Base-by-base conservation (phyloP, 108 stramenopile genomes). In the Mediolabrus comicus region DNA sequence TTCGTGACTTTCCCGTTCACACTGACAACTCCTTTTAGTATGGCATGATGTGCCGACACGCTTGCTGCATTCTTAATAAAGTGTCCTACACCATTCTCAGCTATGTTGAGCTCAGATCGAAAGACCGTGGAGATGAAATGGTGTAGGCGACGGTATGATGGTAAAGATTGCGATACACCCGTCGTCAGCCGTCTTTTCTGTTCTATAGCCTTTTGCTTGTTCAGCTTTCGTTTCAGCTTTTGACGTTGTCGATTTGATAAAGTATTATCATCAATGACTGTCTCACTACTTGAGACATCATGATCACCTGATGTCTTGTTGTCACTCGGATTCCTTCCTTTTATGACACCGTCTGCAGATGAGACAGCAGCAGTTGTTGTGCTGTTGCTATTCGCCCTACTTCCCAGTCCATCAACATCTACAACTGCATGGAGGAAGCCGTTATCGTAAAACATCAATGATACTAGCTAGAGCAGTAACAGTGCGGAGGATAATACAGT, bases 41-140 rank as follows among this genome's bases (percentile, higher is more conserved):
- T 35, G 25, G 66, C 66, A 67, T 67, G 66, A 56, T 67, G 66
- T 25, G 66, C 66, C 0, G 66, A 67, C 24, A 67, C 66, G n/a
- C 53, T 32, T 30, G 34, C 33, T 14, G 52, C 66, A 49, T 67
- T 67, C 9, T 67, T 54, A 27, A 67, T 67, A 13, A 67, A 67
- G 3, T 53, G 5, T 51, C 64, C 66, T 10, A 53, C 66, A 35
- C 66, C 66, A 28, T 67, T 67, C n/a, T 67, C 66, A 4, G 54
- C 54, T 10, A 67, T 53, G 28, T 67, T 67, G 1, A 67, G 36
- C 34, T 67, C 66, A 1, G 66, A 67, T 54, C 54, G 53, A 25
- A 67, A 67, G 10, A 19, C 33, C 26, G 53, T 67, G 38, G 53
- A 38, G 27, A 67, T 36, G 35, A 67, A 67, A 39, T 55, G 66